A percentile compares a stretch with the other conserved stretches of the same genome.
These are phyloP conservation scores for Backusella tarrabulga DNA, from an alignment of 192 early-diverging fungal species.

Conservation along the genomic window DNA sequence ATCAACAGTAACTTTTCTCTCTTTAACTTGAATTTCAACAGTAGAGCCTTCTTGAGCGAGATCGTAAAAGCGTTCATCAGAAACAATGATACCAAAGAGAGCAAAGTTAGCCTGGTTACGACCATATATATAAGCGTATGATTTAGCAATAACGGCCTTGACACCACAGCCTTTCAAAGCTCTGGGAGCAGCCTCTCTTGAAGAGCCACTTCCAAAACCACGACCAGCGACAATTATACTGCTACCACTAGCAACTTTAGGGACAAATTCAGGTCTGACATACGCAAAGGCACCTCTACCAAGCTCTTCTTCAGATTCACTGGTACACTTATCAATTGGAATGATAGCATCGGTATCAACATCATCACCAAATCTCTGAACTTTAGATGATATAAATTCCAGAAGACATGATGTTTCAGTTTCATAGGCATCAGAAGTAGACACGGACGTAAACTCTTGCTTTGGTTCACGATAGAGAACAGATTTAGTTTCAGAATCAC, in stretches of 20 bases:
- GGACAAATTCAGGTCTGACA: conserved; percentile 73
- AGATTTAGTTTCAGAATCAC: neutral
- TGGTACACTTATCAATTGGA: conserved; percentile 38
- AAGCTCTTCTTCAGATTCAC: conserved; percentile 65
- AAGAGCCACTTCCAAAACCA: conserved; percentile 77
- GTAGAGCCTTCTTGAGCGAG: conserved; percentile 72
- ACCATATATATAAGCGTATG: conserved; percentile 78
- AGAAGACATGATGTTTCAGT: neutral
- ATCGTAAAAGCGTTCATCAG: conserved; percentile 74
- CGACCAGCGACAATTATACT: conserved; percentile 69
- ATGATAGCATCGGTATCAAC: conserved; percentile 82
- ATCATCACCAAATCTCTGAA: conserved; percentile 74
- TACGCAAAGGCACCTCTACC: conserved; percentile 72
- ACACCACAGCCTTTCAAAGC: conserved; percentile 66
- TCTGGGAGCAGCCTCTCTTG: conserved; percentile 78
- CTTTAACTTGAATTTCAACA: conserved; percentile 65
- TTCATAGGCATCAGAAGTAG: neutral
- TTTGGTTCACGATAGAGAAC: neutral
- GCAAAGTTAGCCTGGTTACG: conserved; percentile 85
- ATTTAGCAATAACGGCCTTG: conserved; percentile 78
- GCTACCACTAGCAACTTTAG: conserved; percentile 60
- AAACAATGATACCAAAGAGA: conserved; percentile 72
- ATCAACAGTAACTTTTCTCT: conserved; percentile 39
- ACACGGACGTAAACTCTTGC: neutral
- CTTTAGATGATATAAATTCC: conserved; percentile 55